These are phyloP conservation scores for Thalassiosira sp. DNA, from an alignment of 352 stramenopile species.

Conservation along the genomic window DNA sequence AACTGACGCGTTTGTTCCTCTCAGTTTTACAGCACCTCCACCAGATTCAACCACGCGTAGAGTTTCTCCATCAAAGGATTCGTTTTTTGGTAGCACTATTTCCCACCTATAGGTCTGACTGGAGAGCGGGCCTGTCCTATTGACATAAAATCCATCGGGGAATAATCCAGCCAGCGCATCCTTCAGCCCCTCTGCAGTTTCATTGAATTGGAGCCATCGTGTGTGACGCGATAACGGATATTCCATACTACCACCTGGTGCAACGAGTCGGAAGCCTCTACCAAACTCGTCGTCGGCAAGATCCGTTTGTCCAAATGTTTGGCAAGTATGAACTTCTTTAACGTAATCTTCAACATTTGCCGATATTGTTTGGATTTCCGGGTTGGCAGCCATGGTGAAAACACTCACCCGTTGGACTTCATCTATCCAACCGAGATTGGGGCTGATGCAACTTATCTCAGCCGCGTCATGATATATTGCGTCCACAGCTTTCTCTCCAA, in stretches of 20 bases:
- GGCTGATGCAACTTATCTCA: slow-evolving; percentile 81
- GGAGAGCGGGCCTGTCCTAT: slow-evolving; percentile 31
- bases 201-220: slow-evolving; percentile 59
- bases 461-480: slow-evolving; percentile 80
- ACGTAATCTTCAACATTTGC: slow-evolving; percentile 67
- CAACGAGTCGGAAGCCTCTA: slow-evolving; percentile 59
- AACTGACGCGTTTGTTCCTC: slow-evolving; percentile 41
- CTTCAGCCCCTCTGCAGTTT: slow-evolving; percentile 56
- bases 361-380: slow-evolving; percentile 83
- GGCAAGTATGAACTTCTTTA: slow-evolving; percentile 69
- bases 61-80: slow-evolving; percentile 55
- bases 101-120: slow-evolving; percentile 56
- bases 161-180: slow-evolving; percentile 50
- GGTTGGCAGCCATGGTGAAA: slow-evolving; percentile 70
- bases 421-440: slow-evolving; percentile 80
- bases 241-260: slow-evolving; percentile 43
- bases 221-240: slow-evolving; percentile 54
- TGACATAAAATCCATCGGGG: slow-evolving; percentile 53
- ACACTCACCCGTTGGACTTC: slow-evolving; percentile 81
- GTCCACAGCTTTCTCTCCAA: slow-evolving; percentile 85
- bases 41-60: slow-evolving; percentile 51
- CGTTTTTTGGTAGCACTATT: slow-evolving; percentile 60
- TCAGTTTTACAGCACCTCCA: slow-evolving; percentile 51
- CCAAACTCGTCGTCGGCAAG: slow-evolving; percentile 49
- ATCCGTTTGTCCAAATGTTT: slow-evolving; percentile 49